These are phyloP conservation scores for Thalassiosira exigua DNA, from an alignment of 352 stramenopile species.

Conservation along the genomic window DNA sequence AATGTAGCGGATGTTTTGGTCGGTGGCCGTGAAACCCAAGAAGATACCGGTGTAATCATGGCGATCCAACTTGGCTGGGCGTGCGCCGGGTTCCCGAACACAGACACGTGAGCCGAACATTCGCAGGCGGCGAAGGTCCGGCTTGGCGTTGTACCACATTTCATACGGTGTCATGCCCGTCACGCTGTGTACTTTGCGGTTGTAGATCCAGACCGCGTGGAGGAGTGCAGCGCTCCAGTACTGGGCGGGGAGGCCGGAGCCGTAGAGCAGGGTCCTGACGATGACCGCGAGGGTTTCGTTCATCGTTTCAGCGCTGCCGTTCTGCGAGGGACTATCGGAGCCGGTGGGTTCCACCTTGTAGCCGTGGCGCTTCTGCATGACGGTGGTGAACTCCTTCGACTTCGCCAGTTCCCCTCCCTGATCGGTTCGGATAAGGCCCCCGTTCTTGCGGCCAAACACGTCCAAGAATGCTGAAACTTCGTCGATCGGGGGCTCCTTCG, in stretches of 20 bases:
- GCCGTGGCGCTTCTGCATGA: conserved; percentile 11
- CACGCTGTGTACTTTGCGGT: conserved; percentile 5
- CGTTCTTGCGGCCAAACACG: conserved; percentile 5
- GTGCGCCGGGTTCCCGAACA: conserved; percentile 18
- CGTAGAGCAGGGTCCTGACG: conserved; percentile 28
- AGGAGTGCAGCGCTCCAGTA: conserved; percentile 26
- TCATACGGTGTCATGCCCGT: conserved; percentile 42
- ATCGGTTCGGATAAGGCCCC: conserved; percentile 32
- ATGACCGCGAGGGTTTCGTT: conserved; percentile 30
- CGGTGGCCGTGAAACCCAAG: conserved; percentile 52
- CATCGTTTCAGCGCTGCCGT: conserved; percentile 18
- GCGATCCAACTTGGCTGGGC: conserved; percentile 27
- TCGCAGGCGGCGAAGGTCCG: conserved; percentile 29
- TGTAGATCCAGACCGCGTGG: conserved; percentile 30
- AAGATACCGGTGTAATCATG: conserved; percentile 59
- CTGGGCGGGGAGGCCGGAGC: conserved; percentile 14
- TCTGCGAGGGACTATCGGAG: no score
- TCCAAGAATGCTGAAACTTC: conserved; percentile 8
- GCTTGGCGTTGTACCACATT: conserved; percentile 10
- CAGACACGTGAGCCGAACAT: conserved; percentile 45
- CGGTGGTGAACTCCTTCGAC: conserved; percentile 4
- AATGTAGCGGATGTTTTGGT: no score
- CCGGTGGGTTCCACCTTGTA: conserved; percentile 46
- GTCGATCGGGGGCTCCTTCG: conserved; percentile 37
- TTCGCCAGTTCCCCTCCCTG: conserved; percentile 38